Percentiles rank a stretch among this genome's conserved stretches.
phyloP scores from a whole-genome alignment of 2,329 filamentous ascomycete species.

The Rhytidhysteron rufulum region DNA sequence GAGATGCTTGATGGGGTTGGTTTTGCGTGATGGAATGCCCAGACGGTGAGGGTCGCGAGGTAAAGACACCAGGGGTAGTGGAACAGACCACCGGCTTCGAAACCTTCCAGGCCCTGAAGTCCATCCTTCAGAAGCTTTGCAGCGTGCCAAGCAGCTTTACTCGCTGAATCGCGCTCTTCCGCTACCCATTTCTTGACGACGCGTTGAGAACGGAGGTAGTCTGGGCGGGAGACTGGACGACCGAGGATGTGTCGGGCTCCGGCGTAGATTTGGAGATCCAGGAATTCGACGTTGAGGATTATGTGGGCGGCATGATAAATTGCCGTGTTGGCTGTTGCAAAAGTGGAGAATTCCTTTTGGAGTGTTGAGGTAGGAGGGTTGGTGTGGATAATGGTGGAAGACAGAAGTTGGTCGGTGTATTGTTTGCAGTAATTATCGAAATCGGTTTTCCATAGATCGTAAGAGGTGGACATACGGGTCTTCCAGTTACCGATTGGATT shows the following conservation, averaged over 20 bases:
- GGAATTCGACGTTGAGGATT: constrained; percentile 55
- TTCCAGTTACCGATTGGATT: constrained; percentile 47
- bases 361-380: constrained; percentile 27
- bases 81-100: constrained; percentile 52
- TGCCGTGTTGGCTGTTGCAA: constrained; percentile 49
- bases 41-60: constrained; percentile 55
- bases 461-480: constrained; percentile 49
- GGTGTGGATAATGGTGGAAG: constrained; percentile 4
- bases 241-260: constrained; percentile 59
- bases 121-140: constrained; percentile 51
- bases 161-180: constrained; percentile 30
- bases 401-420: constrained; percentile 12
- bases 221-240: constrained; percentile 47
- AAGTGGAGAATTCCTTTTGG: constrained; percentile 43
- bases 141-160: constrained; percentile 52
- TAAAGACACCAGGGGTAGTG: constrained; percentile 63
- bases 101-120: constrained; percentile 44
- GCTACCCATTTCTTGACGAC: constrained; percentile 51
- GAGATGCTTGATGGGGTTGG: constrained; percentile 9
- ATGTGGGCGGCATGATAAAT: constrained; percentile 59
- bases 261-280: constrained; percentile 61
- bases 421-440: constrained; percentile 51
- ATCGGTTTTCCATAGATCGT: constrained; percentile 56
- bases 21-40: constrained; percentile 52
- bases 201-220: constrained; percentile 49